phyloP scores from a whole-genome alignment of 768 basidiomycete genomes.

The Serendipita sp. region DNA sequence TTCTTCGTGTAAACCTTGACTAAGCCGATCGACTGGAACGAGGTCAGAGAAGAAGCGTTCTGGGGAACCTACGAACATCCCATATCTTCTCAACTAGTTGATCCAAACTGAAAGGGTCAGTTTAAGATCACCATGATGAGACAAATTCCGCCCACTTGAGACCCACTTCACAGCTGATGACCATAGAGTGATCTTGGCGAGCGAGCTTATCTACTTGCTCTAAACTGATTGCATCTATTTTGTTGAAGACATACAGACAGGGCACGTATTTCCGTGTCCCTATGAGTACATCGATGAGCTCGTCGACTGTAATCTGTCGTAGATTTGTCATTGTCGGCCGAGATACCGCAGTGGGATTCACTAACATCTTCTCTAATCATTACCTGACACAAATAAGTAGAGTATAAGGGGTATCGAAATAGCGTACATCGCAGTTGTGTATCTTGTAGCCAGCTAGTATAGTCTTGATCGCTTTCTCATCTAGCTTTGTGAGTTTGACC shows the following conservation, averaged over 20 bases:
- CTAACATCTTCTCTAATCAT: slow-evolving; percentile 96
- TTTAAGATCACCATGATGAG: neutral
- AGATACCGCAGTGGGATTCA: slow-evolving; percentile 9
- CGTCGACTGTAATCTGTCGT: slow-evolving; percentile 75
- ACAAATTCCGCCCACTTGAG: slow-evolving; percentile 45
- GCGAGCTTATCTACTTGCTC: slow-evolving; percentile 75
- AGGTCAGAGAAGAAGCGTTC: neutral
- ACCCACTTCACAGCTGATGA: slow-evolving; percentile 91
- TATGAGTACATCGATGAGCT: slow-evolving; percentile 96
- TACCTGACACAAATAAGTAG: slow-evolving; percentile 20
- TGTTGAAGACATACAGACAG: slow-evolving; percentile 94
- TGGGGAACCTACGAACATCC: slow-evolving; percentile 17
- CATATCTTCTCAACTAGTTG: slow-evolving; percentile 28
- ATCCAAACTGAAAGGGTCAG: slow-evolving; percentile 18
- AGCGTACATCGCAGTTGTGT: slow-evolving; percentile 65
- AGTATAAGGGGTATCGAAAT: neutral
- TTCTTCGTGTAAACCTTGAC: slow-evolving; percentile 97
- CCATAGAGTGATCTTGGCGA: slow-evolving; percentile 67
- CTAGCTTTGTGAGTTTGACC: slow-evolving; percentile 84
- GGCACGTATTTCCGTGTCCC: slow-evolving; percentile 95
- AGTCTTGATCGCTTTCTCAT: slow-evolving; percentile 86
- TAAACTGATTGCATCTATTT: slow-evolving; percentile 77
- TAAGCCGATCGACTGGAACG: slow-evolving; percentile 59
- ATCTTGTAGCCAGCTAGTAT: slow-evolving; percentile 84
- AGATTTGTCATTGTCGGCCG: slow-evolving; percentile 8